Percentiles rank a stretch among this genome's conserved stretches.
Evolutionary conservation across 108 stramenopile genomes (phyloP).

Genomic region (Cyclotella kingstonii): DNA sequence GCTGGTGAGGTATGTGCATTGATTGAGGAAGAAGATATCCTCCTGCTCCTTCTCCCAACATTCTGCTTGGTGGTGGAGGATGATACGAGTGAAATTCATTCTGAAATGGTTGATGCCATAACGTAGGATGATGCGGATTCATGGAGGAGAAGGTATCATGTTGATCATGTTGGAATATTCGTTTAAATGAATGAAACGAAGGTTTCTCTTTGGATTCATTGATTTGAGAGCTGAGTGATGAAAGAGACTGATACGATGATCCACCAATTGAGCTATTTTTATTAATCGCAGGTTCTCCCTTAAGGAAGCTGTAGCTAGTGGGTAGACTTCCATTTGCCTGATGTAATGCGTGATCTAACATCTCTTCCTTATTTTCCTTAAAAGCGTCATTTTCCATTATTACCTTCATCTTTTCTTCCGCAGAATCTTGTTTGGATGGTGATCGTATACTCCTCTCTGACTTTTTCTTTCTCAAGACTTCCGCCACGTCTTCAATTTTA

Average conservation of each 20-base stretch:
- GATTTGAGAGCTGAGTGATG: background rate
- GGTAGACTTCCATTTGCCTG: background rate
- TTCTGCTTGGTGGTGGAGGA: background rate
- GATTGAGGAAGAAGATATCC: background rate
- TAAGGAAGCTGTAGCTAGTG: too few relatives aligned
- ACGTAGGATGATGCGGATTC: background rate
- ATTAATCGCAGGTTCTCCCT: too few relatives aligned
- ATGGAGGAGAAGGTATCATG: background rate
- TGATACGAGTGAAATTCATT: background rate
- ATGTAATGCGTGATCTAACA: background rate
- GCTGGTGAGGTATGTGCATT: background rate
- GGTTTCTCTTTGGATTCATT: background rate
- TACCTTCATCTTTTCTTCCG: too few relatives aligned
- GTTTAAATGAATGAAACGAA: background rate
- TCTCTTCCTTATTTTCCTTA: background rate
- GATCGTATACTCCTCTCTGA: slow-evolving; percentile 3
- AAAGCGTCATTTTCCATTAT: slow-evolving; percentile 8
- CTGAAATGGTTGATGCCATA: background rate
- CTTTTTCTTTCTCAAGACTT: slow-evolving; percentile 28
- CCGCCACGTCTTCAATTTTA: background rate
- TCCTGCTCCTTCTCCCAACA: background rate
- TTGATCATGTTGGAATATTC: background rate
- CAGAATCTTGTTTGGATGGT: background rate
- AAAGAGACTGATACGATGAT: background rate
- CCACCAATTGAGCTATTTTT: too few relatives aligned